Evolutionary conservation across 148 eudicot genomes (phyloP).

Genomic region (Rhododendron molle): DNA sequence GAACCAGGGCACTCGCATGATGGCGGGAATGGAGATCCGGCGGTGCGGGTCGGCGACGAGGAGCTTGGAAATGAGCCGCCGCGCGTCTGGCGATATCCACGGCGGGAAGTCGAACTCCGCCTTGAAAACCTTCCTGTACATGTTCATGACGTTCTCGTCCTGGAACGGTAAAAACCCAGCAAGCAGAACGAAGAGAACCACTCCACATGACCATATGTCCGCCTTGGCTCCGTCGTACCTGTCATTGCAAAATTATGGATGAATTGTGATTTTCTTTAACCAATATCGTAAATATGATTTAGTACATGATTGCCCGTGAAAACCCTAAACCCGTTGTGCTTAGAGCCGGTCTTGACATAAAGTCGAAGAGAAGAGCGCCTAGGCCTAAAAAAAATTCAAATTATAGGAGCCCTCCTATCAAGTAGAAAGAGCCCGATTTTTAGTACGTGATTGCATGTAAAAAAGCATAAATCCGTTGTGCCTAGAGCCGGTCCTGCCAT

Average conservation of each 20-base stretch:
- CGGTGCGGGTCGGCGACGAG: conserved; percentile 29
- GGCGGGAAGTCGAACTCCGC: conserved; percentile 29
- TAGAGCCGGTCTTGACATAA: too few relatives aligned
- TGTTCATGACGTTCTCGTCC: conserved; percentile 34
- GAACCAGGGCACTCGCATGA: conserved; percentile 51
- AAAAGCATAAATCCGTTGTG: too few relatives aligned
- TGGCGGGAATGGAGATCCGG: conserved; percentile 30
- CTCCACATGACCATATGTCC: conserved; percentile 64
- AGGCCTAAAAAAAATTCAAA: too few relatives aligned
- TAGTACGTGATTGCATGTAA: too few relatives aligned
- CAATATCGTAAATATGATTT: too few relatives aligned
- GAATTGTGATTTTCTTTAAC: not conserved
- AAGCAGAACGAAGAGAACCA: conserved; percentile 32
- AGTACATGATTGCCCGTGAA: too few relatives aligned
- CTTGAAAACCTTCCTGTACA: conserved; percentile 37
- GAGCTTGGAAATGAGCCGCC: conserved; percentile 28
- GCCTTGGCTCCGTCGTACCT: conserved; percentile 36
- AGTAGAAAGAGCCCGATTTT: too few relatives aligned
- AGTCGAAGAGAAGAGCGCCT: too few relatives aligned
- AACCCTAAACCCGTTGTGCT: too few relatives aligned
- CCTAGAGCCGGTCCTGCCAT: too few relatives aligned
- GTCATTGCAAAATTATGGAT: not conserved
- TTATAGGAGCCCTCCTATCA: too few relatives aligned
- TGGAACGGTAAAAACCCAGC: conserved; percentile 48
- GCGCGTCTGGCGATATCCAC: conserved; percentile 25